Evolutionary conservation across 192 early-diverging fungal species (phyloP), one percentile per base, ranked within the genome.

Genomic region (Coemansia sp.): DNA sequence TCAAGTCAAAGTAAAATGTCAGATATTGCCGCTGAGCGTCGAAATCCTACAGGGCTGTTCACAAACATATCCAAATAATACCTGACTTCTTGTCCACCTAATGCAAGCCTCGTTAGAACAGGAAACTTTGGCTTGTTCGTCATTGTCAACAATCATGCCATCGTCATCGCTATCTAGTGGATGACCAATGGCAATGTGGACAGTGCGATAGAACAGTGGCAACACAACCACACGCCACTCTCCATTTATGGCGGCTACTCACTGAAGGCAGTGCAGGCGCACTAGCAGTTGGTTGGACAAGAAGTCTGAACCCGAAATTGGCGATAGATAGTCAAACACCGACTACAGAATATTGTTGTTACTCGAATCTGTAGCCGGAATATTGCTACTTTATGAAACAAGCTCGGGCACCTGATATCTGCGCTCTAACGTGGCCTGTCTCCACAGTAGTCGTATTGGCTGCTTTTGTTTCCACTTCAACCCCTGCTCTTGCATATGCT

Each of bases 141-240:
- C n/a, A n/a, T n/a, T n/a, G n/a, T n/a, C n/a, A n/a, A n/a, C n/a
- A n/a, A n/a, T n/a, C n/a, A n/a, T n/a, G n/a, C n/a, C n/a, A n/a
- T n/a, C n/a, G n/a, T n/a, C n/a, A n/a, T n/a, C n/a, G n/a, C 43
- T 15, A 34, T 15, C 49, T 50, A 22, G 49, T 3, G n/a, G 6
- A 8, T 18, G 13, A 18, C 44, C 33, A 24, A 57, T 65, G 7
- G 41, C 18, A 0, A 76, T 40, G 2, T 57, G 0, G 0, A 46
- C 52, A 1, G 65, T 70, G 27, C 65, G 58, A 65, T 58, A 64
- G 6, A 67, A n/a, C 38, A 43, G 39, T 11, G 69, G 64, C 1
- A 67, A 13, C 1, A 65, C 9, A 12, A 43, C 33, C 0, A 22
- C 60, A 1, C 74, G 64, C 74, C 74, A 76, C 34, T 40, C 18